phyloP scores from a whole-genome alignment of 2,329 filamentous ascomycete species.

The Lizonia empirigonia region DNA sequence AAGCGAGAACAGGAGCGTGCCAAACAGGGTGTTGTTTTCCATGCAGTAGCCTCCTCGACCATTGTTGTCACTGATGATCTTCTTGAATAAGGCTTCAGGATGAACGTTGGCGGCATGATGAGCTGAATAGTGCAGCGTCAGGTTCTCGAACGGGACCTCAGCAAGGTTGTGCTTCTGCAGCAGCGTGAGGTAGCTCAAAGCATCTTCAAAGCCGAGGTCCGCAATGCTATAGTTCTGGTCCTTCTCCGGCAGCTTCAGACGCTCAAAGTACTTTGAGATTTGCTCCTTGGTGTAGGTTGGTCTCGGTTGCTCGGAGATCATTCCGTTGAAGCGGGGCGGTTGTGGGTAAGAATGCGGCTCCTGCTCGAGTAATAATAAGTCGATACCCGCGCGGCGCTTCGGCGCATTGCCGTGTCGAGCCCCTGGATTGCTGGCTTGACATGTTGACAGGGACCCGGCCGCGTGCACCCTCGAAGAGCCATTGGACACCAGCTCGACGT shows the following conservation, averaged over 20 bases:
- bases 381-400: slow-evolving; percentile 12
- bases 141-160: slow-evolving; percentile 62
- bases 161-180: slow-evolving; percentile 52
- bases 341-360: slow-evolving; percentile 4
- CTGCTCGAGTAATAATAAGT: slow-evolving; percentile 13
- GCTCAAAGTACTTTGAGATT: slow-evolving; percentile 44
- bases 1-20: slow-evolving; percentile 57
- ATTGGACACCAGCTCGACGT: slow-evolving; percentile 8
- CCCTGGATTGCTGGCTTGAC: slow-evolving; percentile 14
- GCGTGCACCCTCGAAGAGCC: slow-evolving; percentile 6
- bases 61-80: slow-evolving; percentile 58
- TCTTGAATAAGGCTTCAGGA: slow-evolving; percentile 57
- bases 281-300: slow-evolving; percentile 36
- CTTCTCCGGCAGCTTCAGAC: slow-evolving; percentile 36
- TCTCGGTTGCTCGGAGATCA: slow-evolving; percentile 27
- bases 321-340: slow-evolving; percentile 14
- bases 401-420: slow-evolving; percentile 7
- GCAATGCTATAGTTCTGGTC: slow-evolving; percentile 35
- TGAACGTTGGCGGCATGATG: slow-evolving; percentile 55
- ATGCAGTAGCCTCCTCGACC: slow-evolving; percentile 65
- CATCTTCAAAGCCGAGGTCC: slow-evolving; percentile 24
- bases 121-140: slow-evolving; percentile 57
- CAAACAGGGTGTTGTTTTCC: slow-evolving; percentile 63
- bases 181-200: slow-evolving; percentile 37
- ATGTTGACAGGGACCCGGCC: slow-evolving; percentile 15